Conservation (phyloP, 225 moss, liverwort and hornwort species). For the Sphagnum contortum region DNA sequence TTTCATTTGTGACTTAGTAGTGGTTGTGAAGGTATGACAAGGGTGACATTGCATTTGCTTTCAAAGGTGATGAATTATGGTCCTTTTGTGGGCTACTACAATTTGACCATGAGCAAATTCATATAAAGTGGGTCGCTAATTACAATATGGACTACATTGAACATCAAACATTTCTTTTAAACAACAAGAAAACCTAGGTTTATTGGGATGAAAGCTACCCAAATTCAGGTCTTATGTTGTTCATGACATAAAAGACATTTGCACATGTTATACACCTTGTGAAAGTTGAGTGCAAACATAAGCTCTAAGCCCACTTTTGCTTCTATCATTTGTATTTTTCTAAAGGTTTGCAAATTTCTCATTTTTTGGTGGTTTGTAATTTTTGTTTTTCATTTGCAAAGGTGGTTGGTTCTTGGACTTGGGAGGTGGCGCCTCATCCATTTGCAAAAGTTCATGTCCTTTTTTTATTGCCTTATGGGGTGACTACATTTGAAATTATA, state of each 20-base stretch:
- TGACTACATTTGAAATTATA: too few species aligned
- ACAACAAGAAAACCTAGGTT: background rate
- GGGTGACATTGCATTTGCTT: background rate
- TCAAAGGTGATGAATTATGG: background rate
- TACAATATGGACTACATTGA: background rate
- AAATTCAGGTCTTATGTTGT: background rate
- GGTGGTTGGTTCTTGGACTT: too few species aligned
- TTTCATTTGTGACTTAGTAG: too few species aligned
- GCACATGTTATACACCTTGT: background rate
- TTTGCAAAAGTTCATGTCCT: too few species aligned
- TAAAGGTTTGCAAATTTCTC: too few species aligned
- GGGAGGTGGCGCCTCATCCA: too few species aligned
- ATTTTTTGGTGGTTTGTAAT: too few species aligned
- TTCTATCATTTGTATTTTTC: too few species aligned
- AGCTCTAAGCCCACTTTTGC: too few species aligned
- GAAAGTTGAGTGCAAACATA: background rate
- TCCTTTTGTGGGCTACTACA: background rate
- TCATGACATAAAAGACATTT: background rate
- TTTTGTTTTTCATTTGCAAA: too few species aligned
- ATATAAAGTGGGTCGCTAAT: background rate
- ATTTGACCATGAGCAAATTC: background rate
- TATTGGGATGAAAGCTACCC: background rate
- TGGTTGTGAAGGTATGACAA: too few species aligned
- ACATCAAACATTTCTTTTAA: background rate
- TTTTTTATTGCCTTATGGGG: too few species aligned